Base-by-base conservation (phyloP, 2,329 filamentous ascomycete genomes). In the Iodosphaeria phyllophila region DNA sequence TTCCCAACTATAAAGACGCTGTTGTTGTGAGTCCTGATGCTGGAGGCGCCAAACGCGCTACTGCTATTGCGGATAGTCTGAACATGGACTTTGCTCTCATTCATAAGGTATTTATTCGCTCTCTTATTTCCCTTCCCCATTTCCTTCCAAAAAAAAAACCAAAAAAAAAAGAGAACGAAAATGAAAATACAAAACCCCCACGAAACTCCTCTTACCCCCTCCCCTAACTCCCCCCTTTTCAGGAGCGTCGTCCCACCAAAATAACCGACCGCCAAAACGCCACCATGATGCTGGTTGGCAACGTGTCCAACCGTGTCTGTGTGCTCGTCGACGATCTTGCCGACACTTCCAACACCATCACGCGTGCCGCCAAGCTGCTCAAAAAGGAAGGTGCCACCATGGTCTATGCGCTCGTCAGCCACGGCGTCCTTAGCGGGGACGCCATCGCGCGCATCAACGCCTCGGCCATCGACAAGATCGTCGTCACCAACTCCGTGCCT, bases 271-370 rank as follows among this genome's bases (percentile, higher is more conserved):
- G 79, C 23, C 80, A 91, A 51, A 89, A 92, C 40, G 82, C 77
- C 22, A 86, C 80, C 32, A 92, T 93, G 79, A 89, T 92, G 76
- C 62, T 93, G 20, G 84, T 93, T 19, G 84, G 84, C 35, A 72
- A 91, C 44, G 80, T 93, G 28, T 61, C 65, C 28, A 71, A 77
- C 38, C 73, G 76, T 36, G 75, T 77, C 26, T 79, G 82, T 35
- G 92, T 98, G 40, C 60, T 98, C 30, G 71, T 98, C 34, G 89
- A 98, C 48, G 89, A 98, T 48, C 60, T 98, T 39, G 79, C 79
- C 14, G 89, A 98, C 47, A 98, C 89, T 2, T 89, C 78, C 27
- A 95, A 95, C 54, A 98, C 89, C 20, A 92, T 95, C 39, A 95
- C 86, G 1, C 71, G 89, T 32, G 89, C 89, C 8, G 89, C 89